A percentile compares a stretch with the other conserved stretches of the same genome.
Conservation (phyloP, 345 rosid species). For the Euphorbia peplus region DNA sequence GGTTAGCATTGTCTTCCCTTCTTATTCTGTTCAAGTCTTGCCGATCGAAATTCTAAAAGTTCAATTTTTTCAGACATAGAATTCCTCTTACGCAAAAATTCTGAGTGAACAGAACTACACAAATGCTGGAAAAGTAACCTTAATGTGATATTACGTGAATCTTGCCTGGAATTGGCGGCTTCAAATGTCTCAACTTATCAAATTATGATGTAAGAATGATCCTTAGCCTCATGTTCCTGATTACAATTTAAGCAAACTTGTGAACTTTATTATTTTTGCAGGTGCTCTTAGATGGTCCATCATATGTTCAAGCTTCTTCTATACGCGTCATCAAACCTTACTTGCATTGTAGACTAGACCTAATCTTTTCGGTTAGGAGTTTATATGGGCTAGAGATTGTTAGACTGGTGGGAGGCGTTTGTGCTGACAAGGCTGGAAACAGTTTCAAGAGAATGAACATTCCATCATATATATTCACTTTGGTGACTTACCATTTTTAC, state of each 20-base stretch:
- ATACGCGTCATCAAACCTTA: constrained; percentile 26
- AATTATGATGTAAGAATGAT: constrained; percentile 42
- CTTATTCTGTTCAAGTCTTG: not conserved
- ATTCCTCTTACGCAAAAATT: constrained; percentile 48
- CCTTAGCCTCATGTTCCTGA: not conserved
- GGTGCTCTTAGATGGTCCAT: constrained; percentile 43
- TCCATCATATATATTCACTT: constrained; percentile 38
- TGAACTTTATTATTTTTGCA: constrained; percentile 16
- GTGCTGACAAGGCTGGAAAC: constrained; percentile 51
- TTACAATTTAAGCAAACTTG: not conserved
- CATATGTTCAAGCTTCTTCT: constrained; percentile 33
- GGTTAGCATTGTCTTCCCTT: constrained; percentile 29
- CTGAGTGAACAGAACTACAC: constrained; percentile 40
- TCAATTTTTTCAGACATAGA: constrained; percentile 33
- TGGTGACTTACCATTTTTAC: constrained; percentile 30
- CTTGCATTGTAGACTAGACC: constrained; percentile 32
- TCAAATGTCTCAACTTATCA: constrained; percentile 47
- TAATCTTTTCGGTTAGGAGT: constrained; percentile 21
- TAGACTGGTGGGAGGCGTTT: constrained; percentile 35
- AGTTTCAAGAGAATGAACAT: constrained; percentile 38
- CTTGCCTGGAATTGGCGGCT: constrained; percentile 48
- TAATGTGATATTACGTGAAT: constrained; percentile 44
- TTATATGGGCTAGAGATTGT: constrained; percentile 33
- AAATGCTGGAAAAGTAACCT: constrained; percentile 36
- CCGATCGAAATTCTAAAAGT: not conserved